Evolutionary conservation across 129 eudicot genomes (phyloP).

Genomic region (Glebionis coronaria): DNA sequence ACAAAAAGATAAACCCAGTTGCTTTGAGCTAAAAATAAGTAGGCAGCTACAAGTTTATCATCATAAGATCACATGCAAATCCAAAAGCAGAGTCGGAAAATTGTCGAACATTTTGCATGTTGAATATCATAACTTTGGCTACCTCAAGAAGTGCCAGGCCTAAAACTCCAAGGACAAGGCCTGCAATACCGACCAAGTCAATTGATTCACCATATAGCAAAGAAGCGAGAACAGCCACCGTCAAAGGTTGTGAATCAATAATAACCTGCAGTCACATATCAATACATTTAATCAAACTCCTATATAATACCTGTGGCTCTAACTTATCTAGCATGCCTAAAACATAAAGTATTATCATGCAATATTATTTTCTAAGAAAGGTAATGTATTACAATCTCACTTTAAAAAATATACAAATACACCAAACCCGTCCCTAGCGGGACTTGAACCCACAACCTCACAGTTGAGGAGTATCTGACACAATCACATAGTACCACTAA

Average conservation of each 20-base stretch:
- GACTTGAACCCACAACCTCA: too few relatives aligned
- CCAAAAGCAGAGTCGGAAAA: not conserved
- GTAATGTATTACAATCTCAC: too few relatives aligned
- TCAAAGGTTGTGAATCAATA: constrained; percentile 96
- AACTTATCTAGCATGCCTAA: constrained; percentile 4
- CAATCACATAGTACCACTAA: too few relatives aligned
- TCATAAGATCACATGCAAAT: not conserved
- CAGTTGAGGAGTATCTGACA: too few relatives aligned
- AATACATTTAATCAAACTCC: constrained; percentile 6
- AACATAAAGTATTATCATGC: not conserved
- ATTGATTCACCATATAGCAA: constrained; percentile 87
- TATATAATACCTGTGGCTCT: not conserved
- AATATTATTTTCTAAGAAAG: not conserved
- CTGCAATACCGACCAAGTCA: constrained; percentile 75
- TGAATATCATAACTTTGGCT: not conserved
- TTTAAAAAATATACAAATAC: too few relatives aligned
- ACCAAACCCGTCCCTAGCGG: too few relatives aligned
- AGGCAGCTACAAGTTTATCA: constrained; percentile 9
- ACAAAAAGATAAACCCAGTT: not conserved
- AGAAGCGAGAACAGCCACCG: constrained; percentile 86
- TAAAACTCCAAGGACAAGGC: constrained; percentile 83
- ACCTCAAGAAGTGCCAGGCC: constrained; percentile 99
- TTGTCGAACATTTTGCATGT: constrained; percentile 1
- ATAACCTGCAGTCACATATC: constrained; percentile 68
- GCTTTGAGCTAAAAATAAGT: not conserved